These are phyloP conservation scores for Reticulascus tulasneorum DNA, from an alignment of 2,329 filamentous ascomycete species.

Conservation along the genomic window DNA sequence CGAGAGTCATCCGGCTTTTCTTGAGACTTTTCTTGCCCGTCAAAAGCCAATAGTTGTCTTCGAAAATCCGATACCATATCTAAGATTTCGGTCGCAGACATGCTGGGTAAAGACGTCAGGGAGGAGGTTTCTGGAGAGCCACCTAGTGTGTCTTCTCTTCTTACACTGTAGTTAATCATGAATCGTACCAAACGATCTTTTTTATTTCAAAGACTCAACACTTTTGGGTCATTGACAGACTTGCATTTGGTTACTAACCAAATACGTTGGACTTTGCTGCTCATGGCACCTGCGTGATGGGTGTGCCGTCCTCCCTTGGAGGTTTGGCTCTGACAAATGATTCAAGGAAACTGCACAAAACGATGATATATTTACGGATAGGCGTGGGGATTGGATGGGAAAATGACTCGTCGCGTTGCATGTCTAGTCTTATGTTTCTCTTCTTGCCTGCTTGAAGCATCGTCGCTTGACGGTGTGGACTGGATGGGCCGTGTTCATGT, in stretches of 20 bases:
- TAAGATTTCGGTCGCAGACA: slow-evolving; percentile 9
- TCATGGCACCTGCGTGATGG: slow-evolving; percentile 14
- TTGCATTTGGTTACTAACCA: slow-evolving; percentile 11
- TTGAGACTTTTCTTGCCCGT: background rate
- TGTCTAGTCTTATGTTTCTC: slow-evolving; percentile 7
- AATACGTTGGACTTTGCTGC: slow-evolving; percentile 12
- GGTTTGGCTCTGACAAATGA: slow-evolving; percentile 5
- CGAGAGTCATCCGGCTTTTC: too few relatives aligned
- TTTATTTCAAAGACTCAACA: slow-evolving; percentile 7
- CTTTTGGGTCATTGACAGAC: slow-evolving; percentile 13
- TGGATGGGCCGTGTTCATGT: slow-evolving; percentile 3
- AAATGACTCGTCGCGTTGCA: slow-evolving; percentile 10
- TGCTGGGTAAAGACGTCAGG: slow-evolving; percentile 7
- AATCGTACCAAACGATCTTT: slow-evolving; percentile 28
- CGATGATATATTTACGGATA: slow-evolving; percentile 16
- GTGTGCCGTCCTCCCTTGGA: slow-evolving; percentile 1
- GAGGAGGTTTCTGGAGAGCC: slow-evolving; percentile 5
- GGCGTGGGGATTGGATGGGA: slow-evolving; percentile 7
- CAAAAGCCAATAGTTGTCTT: slow-evolving; percentile 9
- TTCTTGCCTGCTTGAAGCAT: background rate
- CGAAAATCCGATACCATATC: slow-evolving; percentile 4
- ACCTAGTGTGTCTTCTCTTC: slow-evolving; percentile 23
- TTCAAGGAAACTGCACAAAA: slow-evolving; percentile 12
- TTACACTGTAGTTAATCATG: slow-evolving; percentile 30
- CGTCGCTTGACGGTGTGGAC: background rate